These are phyloP conservation scores for Ehretia macrophylla DNA, from an alignment of 257 asterid species.

Conservation along the genomic window DNA sequence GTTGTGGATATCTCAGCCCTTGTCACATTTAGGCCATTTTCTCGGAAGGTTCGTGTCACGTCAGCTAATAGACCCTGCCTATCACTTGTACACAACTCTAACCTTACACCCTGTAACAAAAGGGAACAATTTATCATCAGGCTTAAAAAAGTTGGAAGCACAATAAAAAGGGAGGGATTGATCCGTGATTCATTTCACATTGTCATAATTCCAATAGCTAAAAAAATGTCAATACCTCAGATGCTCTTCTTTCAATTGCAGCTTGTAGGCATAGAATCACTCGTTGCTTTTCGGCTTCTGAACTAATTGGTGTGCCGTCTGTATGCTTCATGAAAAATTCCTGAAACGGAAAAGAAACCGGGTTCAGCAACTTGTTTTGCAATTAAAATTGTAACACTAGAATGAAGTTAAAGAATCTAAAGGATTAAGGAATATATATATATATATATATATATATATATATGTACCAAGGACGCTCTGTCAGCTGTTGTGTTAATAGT, in stretches of 20 bases:
- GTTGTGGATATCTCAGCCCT: conserved; percentile 67
- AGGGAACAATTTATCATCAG: not conserved
- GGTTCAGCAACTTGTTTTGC: conserved; percentile 3
- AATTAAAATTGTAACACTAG: too few species aligned
- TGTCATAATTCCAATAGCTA: not conserved
- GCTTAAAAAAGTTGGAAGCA: not conserved
- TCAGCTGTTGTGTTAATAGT: conserved; percentile 62
- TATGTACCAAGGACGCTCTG: conserved; percentile 65
- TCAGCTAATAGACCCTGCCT: conserved; percentile 60
- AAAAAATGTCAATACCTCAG: not conserved
- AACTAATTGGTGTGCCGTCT: conserved; percentile 75
- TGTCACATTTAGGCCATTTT: conserved; percentile 60
- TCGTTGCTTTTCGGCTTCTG: conserved; percentile 75
- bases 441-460: too few species aligned
- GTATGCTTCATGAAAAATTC: conserved; percentile 77
- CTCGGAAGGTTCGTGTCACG: conserved; percentile 73
- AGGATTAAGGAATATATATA: not conserved
- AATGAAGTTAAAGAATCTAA: not conserved
- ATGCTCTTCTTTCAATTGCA: conserved; percentile 57
- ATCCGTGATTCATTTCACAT: conserved; percentile 1
- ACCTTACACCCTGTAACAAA: conserved; percentile 64
- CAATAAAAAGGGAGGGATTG: not conserved
- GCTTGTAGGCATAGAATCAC: conserved; percentile 74
- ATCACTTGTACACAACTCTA: conserved; percentile 55
- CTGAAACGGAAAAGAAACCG: conserved; percentile 33